Evolutionary conservation across 2,329 filamentous ascomycete species (phyloP).

Genomic region (Hymenoscyphus repandus): DNA sequence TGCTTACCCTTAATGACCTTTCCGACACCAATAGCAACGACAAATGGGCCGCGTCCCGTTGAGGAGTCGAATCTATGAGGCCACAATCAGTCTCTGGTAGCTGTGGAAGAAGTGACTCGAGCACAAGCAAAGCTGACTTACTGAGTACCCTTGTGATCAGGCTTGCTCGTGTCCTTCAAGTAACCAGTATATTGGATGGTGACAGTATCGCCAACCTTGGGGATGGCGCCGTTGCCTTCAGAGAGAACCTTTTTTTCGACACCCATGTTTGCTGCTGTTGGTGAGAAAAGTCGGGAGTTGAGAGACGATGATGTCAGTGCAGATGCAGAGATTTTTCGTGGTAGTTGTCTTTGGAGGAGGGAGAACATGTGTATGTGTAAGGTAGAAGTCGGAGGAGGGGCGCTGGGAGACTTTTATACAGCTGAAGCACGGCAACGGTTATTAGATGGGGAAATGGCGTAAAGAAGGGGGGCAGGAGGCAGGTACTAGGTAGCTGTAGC

Average conservation of each 20-base stretch:
- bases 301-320: constrained; percentile 6
- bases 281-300: constrained; percentile 22
- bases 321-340: neutral
- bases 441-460: neutral
- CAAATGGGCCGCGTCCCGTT: constrained; percentile 68
- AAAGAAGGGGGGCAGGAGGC: neutral
- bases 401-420: constrained; percentile 1
- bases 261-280: constrained; percentile 49
- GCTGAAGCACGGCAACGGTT: neutral
- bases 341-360: constrained; percentile 4
- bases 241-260: constrained; percentile 63
- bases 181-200: constrained; percentile 89
- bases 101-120: neutral
- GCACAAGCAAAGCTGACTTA: constrained; percentile 40
- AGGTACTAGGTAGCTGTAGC: neutral
- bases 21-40: constrained; percentile 73
- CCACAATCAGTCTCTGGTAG: neutral
- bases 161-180: constrained; percentile 61
- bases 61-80: constrained; percentile 79
- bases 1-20: constrained; percentile 76
- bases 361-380: constrained; percentile 12
- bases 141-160: constrained; percentile 65
- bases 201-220: constrained; percentile 65
- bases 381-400: neutral
- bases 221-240: constrained; percentile 57